Conservation (phyloP, 768 basidiomycete species). For the Hygrocybe coccinea region DNA sequence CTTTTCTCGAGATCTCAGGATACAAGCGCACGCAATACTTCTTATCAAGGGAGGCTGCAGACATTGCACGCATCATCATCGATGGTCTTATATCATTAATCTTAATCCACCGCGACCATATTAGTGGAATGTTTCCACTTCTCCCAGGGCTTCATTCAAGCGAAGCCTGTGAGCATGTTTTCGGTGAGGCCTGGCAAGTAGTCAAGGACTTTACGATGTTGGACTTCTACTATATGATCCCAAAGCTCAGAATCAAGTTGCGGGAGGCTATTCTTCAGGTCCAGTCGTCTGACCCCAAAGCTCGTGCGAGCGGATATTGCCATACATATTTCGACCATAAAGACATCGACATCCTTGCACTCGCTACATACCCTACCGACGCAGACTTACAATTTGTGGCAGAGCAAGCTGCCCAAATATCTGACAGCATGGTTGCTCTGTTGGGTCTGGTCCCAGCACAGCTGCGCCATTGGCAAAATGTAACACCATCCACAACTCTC, state of each 20-base stretch:
- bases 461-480: background rate
- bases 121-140: constrained; percentile 23
- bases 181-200: constrained; percentile 17
- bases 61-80: constrained; percentile 29
- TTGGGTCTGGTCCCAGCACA: constrained; percentile 16
- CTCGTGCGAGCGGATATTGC: constrained; percentile 18
- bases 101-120: constrained; percentile 32
- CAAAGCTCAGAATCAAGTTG: constrained; percentile 25
- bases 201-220: constrained; percentile 32
- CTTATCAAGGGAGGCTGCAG: constrained; percentile 30
- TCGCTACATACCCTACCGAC: constrained; percentile 21
- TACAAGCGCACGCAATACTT: constrained; percentile 23
- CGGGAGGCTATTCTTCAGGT: constrained; percentile 17
- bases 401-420: constrained; percentile 12
- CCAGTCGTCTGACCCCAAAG: constrained; percentile 13
- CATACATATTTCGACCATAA: constrained; percentile 26
- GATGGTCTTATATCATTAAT: constrained; percentile 30
- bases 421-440: constrained; percentile 14
- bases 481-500: background rate
- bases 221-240: constrained; percentile 27
- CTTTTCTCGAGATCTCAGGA: constrained; percentile 15
- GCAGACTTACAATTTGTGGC: constrained; percentile 9
- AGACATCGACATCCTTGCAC: constrained; percentile 19
- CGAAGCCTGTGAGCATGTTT: constrained; percentile 13
- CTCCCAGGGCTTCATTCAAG: constrained; percentile 35